phyloP scores from a whole-genome alignment of 75 land plant genomes.

The Azolla pinnata region DNA sequence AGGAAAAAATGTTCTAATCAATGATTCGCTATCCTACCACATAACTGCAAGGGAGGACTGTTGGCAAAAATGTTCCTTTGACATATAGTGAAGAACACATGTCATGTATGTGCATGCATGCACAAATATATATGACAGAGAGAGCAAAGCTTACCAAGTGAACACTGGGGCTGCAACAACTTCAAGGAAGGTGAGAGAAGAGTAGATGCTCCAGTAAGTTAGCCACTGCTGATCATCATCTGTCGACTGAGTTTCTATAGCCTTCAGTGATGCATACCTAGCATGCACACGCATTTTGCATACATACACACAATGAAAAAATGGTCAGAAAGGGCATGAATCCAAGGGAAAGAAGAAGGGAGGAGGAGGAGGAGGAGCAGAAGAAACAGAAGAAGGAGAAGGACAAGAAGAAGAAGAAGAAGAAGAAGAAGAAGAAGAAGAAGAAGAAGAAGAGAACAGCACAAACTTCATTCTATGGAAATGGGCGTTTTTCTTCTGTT shows the following conservation, averaged over 20 bases:
- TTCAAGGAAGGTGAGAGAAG: conserved; percentile 67
- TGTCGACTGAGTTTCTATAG: conserved; percentile 79
- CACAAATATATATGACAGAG: not conserved
- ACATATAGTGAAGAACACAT: not conserved
- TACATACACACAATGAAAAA: not conserved
- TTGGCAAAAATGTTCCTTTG: too few relatives aligned
- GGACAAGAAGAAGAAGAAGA: not conserved
- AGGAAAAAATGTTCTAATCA: not conserved
- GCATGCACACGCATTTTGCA: too few relatives aligned
- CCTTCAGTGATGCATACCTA: conserved; percentile 71
- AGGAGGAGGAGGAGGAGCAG: not conserved
- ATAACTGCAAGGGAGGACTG: not conserved
- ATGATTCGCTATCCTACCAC: not conserved
- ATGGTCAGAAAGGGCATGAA: not conserved
- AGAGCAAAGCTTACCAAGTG: conserved; percentile 32
- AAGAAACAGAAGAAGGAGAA: not conserved
- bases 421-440: not conserved
- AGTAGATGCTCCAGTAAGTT: conserved; percentile 84
- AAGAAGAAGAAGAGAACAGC: not conserved
- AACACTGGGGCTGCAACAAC: conserved; percentile 48
- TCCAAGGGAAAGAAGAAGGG: not conserved
- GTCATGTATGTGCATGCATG: not conserved
- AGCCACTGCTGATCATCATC: conserved; percentile 93
- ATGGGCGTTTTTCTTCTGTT: too few relatives aligned
- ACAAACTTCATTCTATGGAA: not conserved